Evolutionary conservation across 2,329 filamentous ascomycete genomes (phyloP).

Genomic region (Claviceps sp.): DNA sequence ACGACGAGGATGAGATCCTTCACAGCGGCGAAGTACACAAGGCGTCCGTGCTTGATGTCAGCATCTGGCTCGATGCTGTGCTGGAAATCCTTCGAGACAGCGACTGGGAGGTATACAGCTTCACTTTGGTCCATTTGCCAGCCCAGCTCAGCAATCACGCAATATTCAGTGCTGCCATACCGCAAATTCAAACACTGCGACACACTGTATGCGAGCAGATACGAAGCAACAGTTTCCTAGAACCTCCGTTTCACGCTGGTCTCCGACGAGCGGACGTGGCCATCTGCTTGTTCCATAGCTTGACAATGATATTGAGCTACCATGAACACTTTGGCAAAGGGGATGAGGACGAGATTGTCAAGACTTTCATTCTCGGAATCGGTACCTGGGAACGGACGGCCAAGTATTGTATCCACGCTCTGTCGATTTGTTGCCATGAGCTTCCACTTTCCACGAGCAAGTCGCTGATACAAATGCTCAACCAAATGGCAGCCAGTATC

Average conservation of each 20-base stretch:
- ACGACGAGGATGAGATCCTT: constrained; percentile 8
- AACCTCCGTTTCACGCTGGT: constrained; percentile 66
- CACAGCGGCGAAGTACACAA: constrained; percentile 22
- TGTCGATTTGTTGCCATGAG: constrained; percentile 92
- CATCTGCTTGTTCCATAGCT: constrained; percentile 72
- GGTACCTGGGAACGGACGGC: constrained; percentile 74
- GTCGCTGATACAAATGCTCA: constrained; percentile 70
- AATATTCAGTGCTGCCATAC: constrained; percentile 61
- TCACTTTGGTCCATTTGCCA: constrained; percentile 71
- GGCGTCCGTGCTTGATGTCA: constrained; percentile 37
- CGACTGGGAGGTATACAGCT: constrained; percentile 90
- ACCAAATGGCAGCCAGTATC: constrained; percentile 92
- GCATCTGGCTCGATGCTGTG: constrained; percentile 64
- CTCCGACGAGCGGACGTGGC: constrained; percentile 80
- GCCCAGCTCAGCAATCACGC: constrained; percentile 84
- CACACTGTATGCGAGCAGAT: constrained; percentile 72
- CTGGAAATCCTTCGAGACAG: constrained; percentile 60
- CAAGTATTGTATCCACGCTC: constrained; percentile 84
- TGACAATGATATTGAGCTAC: constrained; percentile 84
- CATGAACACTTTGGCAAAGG: constrained; percentile 71
- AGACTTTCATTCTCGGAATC: constrained; percentile 75
- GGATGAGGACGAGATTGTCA: constrained; percentile 82
- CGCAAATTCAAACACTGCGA: constrained; percentile 64
- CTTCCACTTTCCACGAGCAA: constrained; percentile 79
- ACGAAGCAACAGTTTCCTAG: constrained; percentile 60